Percentiles rank a stretch among this genome's conserved stretches.
Conservation (phyloP, 805 yeast species). For the Cyberlindnera maclurae region DNA sequence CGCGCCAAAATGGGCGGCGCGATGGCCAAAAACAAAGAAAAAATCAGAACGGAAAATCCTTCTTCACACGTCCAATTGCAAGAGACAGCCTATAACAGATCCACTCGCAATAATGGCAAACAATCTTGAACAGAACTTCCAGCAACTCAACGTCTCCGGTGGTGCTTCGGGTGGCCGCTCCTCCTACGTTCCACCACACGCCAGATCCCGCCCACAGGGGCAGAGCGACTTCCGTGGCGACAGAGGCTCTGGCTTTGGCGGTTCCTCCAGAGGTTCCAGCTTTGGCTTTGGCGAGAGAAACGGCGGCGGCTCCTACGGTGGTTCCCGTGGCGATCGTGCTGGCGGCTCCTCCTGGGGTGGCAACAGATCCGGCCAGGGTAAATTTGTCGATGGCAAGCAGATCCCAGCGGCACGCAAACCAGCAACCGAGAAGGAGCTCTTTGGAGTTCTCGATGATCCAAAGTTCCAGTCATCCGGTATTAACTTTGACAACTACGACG, state of each 20-base stretch:
- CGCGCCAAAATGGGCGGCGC: not conserved
- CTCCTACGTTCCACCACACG: conserved; percentile 54
- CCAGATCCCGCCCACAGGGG: conserved; percentile 27
- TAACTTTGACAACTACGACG: conserved; percentile 97
- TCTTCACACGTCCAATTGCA: not conserved
- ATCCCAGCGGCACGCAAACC: conserved; percentile 71
- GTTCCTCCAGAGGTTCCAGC: conserved; percentile 8
- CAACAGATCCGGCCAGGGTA: conserved; percentile 56
- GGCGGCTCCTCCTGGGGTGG: conserved; percentile 24
- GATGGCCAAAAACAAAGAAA: not conserved
- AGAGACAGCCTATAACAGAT: not conserved
- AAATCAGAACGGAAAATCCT: not conserved
- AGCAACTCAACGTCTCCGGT: conserved; percentile 40
- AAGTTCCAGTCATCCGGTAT: conserved; percentile 89
- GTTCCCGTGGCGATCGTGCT: conserved; percentile 6
- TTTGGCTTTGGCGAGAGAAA: conserved; percentile 13
- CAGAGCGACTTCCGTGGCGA: conserved; percentile 5
- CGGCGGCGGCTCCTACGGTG: conserved; percentile 18
- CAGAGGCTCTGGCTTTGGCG: conserved; percentile 5
- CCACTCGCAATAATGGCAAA: conserved; percentile 36
- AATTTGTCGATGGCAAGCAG: conserved; percentile 83
- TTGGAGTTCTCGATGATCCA: conserved; percentile 67
- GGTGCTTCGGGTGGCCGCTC: conserved; percentile 20
- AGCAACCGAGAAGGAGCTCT: conserved; percentile 68
- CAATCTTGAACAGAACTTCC: conserved; percentile 44